Percentiles rank a stretch among this genome's conserved stretches.
Conservation (phyloP, 1,139 yeast species). For the Suhomyces panamericanus region DNA sequence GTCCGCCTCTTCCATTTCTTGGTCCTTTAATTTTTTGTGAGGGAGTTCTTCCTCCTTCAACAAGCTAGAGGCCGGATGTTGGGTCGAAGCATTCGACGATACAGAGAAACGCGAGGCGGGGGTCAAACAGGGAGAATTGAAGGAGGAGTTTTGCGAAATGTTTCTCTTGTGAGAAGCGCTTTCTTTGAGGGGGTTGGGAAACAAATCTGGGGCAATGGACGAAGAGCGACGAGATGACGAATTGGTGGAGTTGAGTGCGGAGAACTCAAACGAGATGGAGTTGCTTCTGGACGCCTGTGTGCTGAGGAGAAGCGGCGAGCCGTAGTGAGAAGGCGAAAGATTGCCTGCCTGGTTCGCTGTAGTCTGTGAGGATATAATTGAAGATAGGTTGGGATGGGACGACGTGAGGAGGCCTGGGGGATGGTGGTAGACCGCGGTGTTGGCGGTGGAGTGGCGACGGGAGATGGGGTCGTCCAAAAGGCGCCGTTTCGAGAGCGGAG, state of each 20-base stretch:
- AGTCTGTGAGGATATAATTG: slow-evolving; percentile 8
- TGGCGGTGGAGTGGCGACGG: slow-evolving; percentile 20
- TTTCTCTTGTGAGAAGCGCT: slow-evolving; percentile 25
- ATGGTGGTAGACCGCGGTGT: slow-evolving; percentile 12
- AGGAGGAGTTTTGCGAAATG: slow-evolving; percentile 35
- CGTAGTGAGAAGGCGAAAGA: slow-evolving; percentile 29
- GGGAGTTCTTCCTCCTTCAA: slow-evolving; percentile 11
- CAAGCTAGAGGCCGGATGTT: slow-evolving; percentile 9
- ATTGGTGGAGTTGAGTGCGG: slow-evolving; percentile 26
- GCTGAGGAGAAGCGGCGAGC: slow-evolving; percentile 34
- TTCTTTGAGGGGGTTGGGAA: slow-evolving; percentile 37
- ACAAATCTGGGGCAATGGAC: slow-evolving; percentile 40
- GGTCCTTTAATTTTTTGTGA: slow-evolving; percentile 11
- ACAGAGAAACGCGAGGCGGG: slow-evolving; percentile 32
- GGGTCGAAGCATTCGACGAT: slow-evolving; percentile 26
- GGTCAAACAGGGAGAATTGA: slow-evolving; percentile 32
- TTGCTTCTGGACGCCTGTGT: slow-evolving; percentile 37
- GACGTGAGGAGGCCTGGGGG: slow-evolving; percentile 10
- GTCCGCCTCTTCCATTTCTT: slow-evolving; percentile 5
- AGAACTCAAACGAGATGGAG: slow-evolving; percentile 39
- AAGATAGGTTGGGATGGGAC: slow-evolving; percentile 17
- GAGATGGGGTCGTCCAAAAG: slow-evolving; percentile 19
- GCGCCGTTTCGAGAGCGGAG: slow-evolving; percentile 19
- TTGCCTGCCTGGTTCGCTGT: slow-evolving; percentile 19
- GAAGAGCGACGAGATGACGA: slow-evolving; percentile 39